phyloP scores from a whole-genome alignment of 2,329 filamentous ascomycete species.

The Albophoma yamanashiensis region DNA sequence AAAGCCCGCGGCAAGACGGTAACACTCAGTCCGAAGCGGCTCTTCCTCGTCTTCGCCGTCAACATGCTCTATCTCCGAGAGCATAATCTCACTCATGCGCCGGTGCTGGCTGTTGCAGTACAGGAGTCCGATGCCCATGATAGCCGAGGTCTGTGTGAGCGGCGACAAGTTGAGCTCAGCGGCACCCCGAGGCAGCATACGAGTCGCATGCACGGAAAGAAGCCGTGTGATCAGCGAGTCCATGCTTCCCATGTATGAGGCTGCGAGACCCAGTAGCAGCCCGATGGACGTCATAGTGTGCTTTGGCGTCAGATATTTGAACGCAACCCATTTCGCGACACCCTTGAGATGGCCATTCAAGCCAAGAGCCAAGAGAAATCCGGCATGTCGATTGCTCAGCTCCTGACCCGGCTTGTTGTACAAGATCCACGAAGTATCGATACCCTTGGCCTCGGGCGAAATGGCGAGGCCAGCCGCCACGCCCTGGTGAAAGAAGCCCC shows the following conservation, averaged over 20 bases:
- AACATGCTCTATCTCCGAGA: constrained; percentile 88
- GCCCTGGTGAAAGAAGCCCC: constrained; percentile 97
- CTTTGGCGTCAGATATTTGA: constrained; percentile 98
- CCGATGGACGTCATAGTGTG: constrained; percentile 99
- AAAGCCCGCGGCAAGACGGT: constrained; percentile 87
- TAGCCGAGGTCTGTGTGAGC: constrained; percentile 86
- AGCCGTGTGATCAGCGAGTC: constrained; percentile 88
- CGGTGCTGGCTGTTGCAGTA: constrained; percentile 95
- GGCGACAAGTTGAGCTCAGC: constrained; percentile 91
- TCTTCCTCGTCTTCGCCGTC: constrained; percentile 76
- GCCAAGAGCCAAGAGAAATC: constrained; percentile 81
- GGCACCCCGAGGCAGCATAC: constrained; percentile 84
- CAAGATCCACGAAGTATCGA: constrained; percentile 97
- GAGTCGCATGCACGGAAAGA: constrained; percentile 88
- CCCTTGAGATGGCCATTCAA: constrained; percentile 91
- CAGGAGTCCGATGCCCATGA: constrained; percentile 92
- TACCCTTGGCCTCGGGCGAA: constrained; percentile 79
- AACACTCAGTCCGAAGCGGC: constrained; percentile 84
- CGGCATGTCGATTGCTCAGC: constrained; percentile 90
- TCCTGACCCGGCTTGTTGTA: constrained; percentile 89
- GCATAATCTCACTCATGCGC: constrained; percentile 97
- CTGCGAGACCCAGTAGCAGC: constrained; percentile 81
- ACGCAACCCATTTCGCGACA: constrained; percentile 95
- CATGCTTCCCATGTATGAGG: constrained; percentile 94
- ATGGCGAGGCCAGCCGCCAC: constrained; percentile 89